Evolutionary conservation across 148 eudicot species (phyloP), one percentile per base, ranked within the genome.

Genomic region (Dysphania ambrosioides): DNA sequence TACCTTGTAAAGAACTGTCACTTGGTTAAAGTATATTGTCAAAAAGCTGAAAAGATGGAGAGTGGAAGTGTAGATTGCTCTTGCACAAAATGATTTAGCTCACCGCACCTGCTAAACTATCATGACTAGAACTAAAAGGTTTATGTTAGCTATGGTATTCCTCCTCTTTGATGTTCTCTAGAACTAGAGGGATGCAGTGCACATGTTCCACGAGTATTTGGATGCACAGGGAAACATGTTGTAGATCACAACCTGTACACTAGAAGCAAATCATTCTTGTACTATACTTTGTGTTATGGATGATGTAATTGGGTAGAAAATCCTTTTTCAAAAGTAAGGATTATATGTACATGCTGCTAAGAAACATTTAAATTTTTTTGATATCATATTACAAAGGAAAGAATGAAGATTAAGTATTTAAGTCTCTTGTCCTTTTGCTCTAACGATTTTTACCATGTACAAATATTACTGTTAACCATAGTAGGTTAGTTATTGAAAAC

Each of bases 261-360:
- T n/a, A n/a, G n/a, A n/a, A n/a, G n/a, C n/a, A n/a, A n/a, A 38
- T 38, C 42, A 38, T 38, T 38, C 5, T 38, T 38, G 5, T 38
- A 38, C 8, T 38, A 38, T 38, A n/a, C n/a, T n/a, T n/a, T n/a
- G n/a, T n/a, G n/a, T n/a, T n/a, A n/a, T n/a, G n/a, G n/a, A n/a
- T n/a, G n/a, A n/a, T n/a, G n/a, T n/a, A n/a, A n/a, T n/a, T n/a
- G n/a, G n/a, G n/a, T n/a, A n/a, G n/a, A n/a, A n/a, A n/a, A n/a
- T n/a, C n/a, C n/a, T n/a, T n/a, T n/a, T n/a, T n/a, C n/a, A n/a
- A n/a, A n/a, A n/a, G n/a, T n/a, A n/a, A n/a, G n/a, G n/a, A n/a
- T n/a, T n/a, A n/a, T 65, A 63, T 63, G 21, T 63, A 11, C 40
- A 63, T 63, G 67, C 15, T 59, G 63, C 32, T 59, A 16, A 47